These are phyloP conservation scores for Trichosanthes truncata DNA, from an alignment of 306 rosid species.

Conservation along the genomic window DNA sequence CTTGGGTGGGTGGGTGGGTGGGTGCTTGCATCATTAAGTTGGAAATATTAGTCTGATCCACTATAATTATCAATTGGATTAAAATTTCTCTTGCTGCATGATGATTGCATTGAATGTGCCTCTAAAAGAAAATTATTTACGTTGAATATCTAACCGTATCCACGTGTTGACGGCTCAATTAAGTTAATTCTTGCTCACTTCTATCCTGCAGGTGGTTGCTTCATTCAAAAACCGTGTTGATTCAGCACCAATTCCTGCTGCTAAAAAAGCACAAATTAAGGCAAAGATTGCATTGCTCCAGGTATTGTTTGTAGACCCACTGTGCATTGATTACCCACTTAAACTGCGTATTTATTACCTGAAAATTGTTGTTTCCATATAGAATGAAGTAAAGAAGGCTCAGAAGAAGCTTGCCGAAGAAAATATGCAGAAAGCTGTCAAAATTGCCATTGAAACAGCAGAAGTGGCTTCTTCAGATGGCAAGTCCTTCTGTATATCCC, in stretches of 20 bases:
- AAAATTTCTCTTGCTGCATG: not conserved
- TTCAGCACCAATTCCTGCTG: constrained; percentile 71
- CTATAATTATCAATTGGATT: not conserved
- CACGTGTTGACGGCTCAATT: not conserved
- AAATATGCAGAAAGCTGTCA: constrained; percentile 68
- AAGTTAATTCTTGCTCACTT: not conserved
- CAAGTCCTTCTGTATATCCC: constrained; percentile 61
- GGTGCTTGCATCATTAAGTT: not conserved
- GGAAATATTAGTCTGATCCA: not conserved
- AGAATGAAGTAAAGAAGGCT: constrained; percentile 75
- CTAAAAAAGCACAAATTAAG: constrained; percentile 77
- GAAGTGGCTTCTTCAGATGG: constrained; percentile 60
- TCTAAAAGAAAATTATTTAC: not conserved
- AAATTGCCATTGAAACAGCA: constrained; percentile 53
- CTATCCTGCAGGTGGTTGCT: constrained; percentile 52
- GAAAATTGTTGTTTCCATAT: constrained; percentile 6
- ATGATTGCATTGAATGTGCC: not conserved
- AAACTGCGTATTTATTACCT: constrained; percentile 3
- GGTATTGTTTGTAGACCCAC: constrained; percentile 27
- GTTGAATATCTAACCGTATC: not conserved
- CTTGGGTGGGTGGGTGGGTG: too few species aligned
- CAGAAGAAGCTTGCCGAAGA: constrained; percentile 86
- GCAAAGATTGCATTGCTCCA: constrained; percentile 55
- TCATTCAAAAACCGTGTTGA: constrained; percentile 70
- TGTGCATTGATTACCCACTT: not conserved